These are phyloP conservation scores for Calonectria pteridis DNA, from an alignment of 2,329 filamentous ascomycete genomes.

Conservation along the genomic window DNA sequence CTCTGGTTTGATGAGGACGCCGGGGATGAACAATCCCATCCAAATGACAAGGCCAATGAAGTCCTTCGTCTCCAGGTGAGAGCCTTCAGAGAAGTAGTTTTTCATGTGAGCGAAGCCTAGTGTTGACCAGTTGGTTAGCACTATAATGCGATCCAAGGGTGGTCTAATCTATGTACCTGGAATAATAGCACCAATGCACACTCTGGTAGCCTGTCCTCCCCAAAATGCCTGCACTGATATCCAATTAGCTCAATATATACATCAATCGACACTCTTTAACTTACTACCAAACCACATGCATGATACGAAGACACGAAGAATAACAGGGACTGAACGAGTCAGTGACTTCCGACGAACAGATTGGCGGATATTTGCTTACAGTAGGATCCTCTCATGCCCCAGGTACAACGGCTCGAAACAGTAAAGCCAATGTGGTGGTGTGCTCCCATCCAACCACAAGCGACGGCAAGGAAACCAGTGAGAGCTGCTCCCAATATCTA, in stretches of 20 bases:
- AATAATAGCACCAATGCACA: conserved; percentile 45
- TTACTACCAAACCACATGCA: conserved; percentile 44
- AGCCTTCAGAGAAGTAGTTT: conserved; percentile 38
- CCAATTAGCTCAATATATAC: background rate
- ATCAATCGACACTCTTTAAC: background rate
- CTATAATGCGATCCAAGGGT: background rate
- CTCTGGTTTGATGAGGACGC: conserved; percentile 39
- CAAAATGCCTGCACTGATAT: conserved; percentile 43
- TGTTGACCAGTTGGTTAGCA: background rate
- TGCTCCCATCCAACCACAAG: conserved; percentile 40
- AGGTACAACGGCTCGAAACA: conserved; percentile 55
- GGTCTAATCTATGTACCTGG: conserved; percentile 28
- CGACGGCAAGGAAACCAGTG: conserved; percentile 36
- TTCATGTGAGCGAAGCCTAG: conserved; percentile 39
- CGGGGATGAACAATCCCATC: conserved; percentile 39
- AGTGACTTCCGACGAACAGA: background rate
- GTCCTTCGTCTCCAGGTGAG: conserved; percentile 43
- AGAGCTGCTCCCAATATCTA: conserved; percentile 37
- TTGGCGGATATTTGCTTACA: conserved; percentile 27
- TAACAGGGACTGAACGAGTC: conserved; percentile 38
- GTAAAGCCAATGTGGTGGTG: conserved; percentile 44
- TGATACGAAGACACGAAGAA: conserved; percentile 41
- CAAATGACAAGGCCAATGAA: conserved; percentile 44
- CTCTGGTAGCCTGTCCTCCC: conserved; percentile 45
- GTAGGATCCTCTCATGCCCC: conserved; percentile 62